A percentile compares a stretch with the other conserved stretches of the same genome.
Conservation (phyloP, 2,329 filamentous ascomycete species). For the Cladosporium sphaerospermum region DNA sequence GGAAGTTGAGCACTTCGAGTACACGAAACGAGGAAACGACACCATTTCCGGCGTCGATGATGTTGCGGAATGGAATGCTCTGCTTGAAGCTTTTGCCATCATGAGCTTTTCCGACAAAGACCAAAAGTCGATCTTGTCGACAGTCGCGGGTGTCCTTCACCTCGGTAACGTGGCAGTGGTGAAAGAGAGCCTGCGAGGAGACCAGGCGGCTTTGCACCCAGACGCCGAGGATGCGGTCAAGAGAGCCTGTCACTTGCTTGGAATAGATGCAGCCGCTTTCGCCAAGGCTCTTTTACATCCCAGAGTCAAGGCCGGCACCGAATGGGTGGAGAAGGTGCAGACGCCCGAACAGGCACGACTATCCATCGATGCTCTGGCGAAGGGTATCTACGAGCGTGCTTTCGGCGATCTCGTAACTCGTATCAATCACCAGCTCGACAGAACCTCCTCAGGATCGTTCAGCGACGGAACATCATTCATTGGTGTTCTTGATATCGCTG, state of each 20-base stretch:
- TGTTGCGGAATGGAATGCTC: slow-evolving; percentile 75
- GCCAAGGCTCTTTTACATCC: slow-evolving; percentile 88
- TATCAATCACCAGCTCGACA: slow-evolving; percentile 87
- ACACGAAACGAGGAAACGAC: slow-evolving; percentile 87
- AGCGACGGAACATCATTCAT: slow-evolving; percentile 92
- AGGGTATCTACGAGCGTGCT: slow-evolving; percentile 94
- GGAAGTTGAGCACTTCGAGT: slow-evolving; percentile 80
- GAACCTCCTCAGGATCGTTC: slow-evolving; percentile 61
- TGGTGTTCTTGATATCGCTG: slow-evolving; percentile 97
- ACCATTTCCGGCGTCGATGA: slow-evolving; percentile 88
- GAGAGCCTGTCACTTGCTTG: slow-evolving; percentile 76
- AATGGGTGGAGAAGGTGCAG: slow-evolving; percentile 98
- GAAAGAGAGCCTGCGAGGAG: slow-evolving; percentile 83
- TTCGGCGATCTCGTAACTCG: slow-evolving; percentile 88
- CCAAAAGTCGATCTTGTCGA: slow-evolving; percentile 74
- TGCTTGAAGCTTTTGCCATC: slow-evolving; percentile 87
- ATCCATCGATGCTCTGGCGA: slow-evolving; percentile 82
- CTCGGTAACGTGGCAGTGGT: slow-evolving; percentile 85
- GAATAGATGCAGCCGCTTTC: slow-evolving; percentile 79
- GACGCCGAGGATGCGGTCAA: slow-evolving; percentile 70
- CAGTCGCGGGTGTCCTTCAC: slow-evolving; percentile 85
- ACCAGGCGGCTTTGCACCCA: slow-evolving; percentile 76
- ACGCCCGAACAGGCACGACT: slow-evolving; percentile 93
- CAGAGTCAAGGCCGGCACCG: slow-evolving; percentile 86
- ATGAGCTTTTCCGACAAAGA: slow-evolving; percentile 90